Evolutionary conservation across 176 grass and related monocot genomes (phyloP), one percentile per base, ranked within the genome.

Genomic region (Musa itinerans): DNA sequence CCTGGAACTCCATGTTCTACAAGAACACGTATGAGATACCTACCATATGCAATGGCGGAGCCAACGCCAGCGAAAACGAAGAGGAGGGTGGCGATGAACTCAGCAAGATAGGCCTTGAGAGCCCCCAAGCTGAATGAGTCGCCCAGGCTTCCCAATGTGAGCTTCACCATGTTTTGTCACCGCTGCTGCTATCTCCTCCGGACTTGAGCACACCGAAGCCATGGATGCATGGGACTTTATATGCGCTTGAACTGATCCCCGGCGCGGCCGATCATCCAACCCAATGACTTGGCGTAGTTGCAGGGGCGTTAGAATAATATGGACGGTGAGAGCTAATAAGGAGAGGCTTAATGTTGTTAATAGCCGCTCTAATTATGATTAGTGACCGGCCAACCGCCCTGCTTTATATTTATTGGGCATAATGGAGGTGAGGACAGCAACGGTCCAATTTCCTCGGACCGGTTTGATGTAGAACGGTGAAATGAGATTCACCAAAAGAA

Each of bases 61-160:
- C 93, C 89, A 67, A 92, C 93, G 68, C 93, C 89, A 21, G 93
- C 93, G 69, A 96, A 92, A 13, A 96, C 87, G 27, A 96, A 92
- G 61, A 92, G 87, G 53, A 92, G 89, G 2, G 93, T 92, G 68
- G 93, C 87, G 25, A 92, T 96, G 89, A 96, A 92, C 89, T 96
- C 93, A 0, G 93, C 87, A 26, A 90, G 73, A 67, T 92, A 96
- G 34, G 87, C 49, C 79, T 84, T 92, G 76, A 96, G 52, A 15
- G 93, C 90, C 19, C 74, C 22, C 2, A 15, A 72, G 69, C 89
- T 90, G 65, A 92, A 90, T 1, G 93, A 92, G 75, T 92, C 93
- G 15, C 93, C 89, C 0, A 82, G 27, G 80, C 87, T 92, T 63
- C 93, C 93, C 23, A 90, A 74, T 70, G 87, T 76, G 52, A 96